phyloP scores from a whole-genome alignment of 495 filamentous ascomycete genomes.

The Collariella sp. region DNA sequence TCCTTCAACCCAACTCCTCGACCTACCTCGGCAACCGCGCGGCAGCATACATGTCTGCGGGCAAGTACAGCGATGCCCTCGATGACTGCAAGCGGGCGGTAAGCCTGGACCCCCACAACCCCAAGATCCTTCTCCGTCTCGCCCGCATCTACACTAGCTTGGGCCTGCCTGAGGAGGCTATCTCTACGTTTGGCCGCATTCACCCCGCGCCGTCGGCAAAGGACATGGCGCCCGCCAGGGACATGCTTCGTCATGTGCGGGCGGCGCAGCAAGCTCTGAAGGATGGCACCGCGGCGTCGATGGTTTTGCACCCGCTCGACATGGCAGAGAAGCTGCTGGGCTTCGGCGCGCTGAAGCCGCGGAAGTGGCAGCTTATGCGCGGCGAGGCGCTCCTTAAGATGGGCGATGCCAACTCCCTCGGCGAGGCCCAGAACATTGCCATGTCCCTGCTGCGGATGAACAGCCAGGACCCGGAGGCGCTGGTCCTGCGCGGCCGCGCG shows the following conservation, averaged over 20 bases:
- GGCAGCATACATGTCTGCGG: constrained; percentile 81
- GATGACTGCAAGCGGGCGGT: constrained; percentile 75
- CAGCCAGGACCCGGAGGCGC: constrained; percentile 83
- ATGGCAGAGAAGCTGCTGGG: constrained; percentile 77
- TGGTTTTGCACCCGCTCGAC: constrained; percentile 87
- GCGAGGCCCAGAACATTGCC: constrained; percentile 86
- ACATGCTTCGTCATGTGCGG: constrained; percentile 73
- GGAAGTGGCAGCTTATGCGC: constrained; percentile 87
- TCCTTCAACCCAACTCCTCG: constrained; percentile 64
- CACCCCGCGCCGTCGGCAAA: constrained; percentile 68
- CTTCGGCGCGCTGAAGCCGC: constrained; percentile 59
- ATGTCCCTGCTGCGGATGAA: constrained; percentile 79
- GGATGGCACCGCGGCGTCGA: constrained; percentile 68
- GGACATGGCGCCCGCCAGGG: constrained; percentile 67
- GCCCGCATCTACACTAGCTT: constrained; percentile 81
- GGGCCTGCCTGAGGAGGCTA: constrained; percentile 75
- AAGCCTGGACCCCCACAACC: constrained; percentile 69
- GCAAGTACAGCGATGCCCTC: constrained; percentile 66
- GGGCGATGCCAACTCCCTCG: constrained; percentile 77
- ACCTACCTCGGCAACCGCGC: constrained; percentile 95
- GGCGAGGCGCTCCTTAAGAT: constrained; percentile 94
- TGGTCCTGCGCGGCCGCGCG: constrained; percentile 80
- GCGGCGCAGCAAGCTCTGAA: constrained; percentile 70
- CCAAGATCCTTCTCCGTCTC: constrained; percentile 80
- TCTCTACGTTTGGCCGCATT: constrained; percentile 67